A percentile compares a stretch with the other conserved stretches of the same genome.
These are phyloP conservation scores for Paulownia fortunei DNA, from an alignment of 257 asterid genomes.

Conservation along the genomic window DNA sequence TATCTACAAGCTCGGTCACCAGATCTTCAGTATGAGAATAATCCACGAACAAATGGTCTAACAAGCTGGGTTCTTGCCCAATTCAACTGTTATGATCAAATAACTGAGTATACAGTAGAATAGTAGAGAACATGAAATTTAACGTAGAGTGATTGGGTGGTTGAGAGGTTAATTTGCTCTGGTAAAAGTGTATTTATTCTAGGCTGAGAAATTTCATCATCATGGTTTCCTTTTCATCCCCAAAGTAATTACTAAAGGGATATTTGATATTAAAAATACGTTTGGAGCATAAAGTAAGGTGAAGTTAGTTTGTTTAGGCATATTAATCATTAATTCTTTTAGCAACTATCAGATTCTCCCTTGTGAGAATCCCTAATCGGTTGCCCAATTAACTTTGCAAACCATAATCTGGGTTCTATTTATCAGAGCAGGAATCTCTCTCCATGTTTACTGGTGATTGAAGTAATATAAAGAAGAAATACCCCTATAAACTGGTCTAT, in stretches of 20 bases:
- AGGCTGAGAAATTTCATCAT: conserved; percentile 3
- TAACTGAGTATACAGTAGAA: neutral
- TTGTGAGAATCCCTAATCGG: neutral
- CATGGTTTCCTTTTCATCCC: neutral
- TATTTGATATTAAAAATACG: neutral
- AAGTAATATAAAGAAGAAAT: neutral
- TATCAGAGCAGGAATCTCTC: neutral
- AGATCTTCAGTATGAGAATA: neutral
- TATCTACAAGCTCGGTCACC: neutral
- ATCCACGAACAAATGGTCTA: neutral
- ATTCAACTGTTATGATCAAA: neutral
- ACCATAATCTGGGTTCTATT: neutral
- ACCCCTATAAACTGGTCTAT: neutral
- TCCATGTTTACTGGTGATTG: neutral
- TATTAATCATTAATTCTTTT: neutral
- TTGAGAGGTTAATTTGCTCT: conserved; percentile 11
- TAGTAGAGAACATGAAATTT: neutral
- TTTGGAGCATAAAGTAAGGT: neutral
- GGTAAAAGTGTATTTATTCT: neutral
- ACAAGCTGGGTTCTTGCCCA: neutral
- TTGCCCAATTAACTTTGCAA: neutral
- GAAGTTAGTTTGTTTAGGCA: neutral
- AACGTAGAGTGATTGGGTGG: neutral
- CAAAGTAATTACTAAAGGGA: neutral
- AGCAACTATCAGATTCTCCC: neutral